A percentile compares a stretch with the other conserved stretches of the same genome.
Evolutionary conservation across 768 basidiomycete genomes (phyloP).

Genomic region (Strobilomyces confusus): DNA sequence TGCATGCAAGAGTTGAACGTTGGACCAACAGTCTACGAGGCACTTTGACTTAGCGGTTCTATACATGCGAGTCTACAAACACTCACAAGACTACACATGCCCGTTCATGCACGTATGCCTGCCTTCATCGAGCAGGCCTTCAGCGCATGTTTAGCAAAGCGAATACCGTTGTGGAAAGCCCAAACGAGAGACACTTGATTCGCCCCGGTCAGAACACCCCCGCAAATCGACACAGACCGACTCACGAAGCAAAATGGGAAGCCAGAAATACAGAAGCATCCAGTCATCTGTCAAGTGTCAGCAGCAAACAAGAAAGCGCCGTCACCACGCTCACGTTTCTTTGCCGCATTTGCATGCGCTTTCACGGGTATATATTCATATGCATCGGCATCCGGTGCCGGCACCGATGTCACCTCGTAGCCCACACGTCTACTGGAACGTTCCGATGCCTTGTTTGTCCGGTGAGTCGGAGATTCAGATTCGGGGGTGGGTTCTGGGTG

Average conservation of each 20-base stretch:
- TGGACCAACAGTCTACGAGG: constrained; percentile 1
- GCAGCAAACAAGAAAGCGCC: neutral
- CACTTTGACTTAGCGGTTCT: neutral
- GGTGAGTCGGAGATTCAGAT: constrained; percentile 17
- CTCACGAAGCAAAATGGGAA: constrained; percentile 78
- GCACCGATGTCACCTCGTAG: constrained; percentile 43
- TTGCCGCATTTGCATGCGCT: constrained; percentile 39
- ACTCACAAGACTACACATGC: constrained; percentile 3
- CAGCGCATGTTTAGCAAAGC: constrained; percentile 47
- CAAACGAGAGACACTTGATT: constrained; percentile 55
- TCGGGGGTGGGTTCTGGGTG: constrained; percentile 4
- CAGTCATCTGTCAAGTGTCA: constrained; percentile 56
- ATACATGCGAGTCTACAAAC: neutral
- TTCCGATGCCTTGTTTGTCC: constrained; percentile 28
- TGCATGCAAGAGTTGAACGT: constrained; percentile 1
- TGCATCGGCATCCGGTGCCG: constrained; percentile 66
- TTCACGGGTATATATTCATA: constrained; percentile 59
- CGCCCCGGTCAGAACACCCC: constrained; percentile 3
- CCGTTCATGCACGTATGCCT: constrained; percentile 32
- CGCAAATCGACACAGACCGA: constrained; percentile 15
- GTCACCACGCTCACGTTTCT: constrained; percentile 55
- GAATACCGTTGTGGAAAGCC: constrained; percentile 54
- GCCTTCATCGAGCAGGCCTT: constrained; percentile 46
- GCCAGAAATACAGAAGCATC: constrained; percentile 84
- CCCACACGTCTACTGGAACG: constrained; percentile 42